Evolutionary conservation across 345 rosid species (phyloP), one percentile per base, ranked within the genome.

Genomic region (Brassica incana): DNA sequence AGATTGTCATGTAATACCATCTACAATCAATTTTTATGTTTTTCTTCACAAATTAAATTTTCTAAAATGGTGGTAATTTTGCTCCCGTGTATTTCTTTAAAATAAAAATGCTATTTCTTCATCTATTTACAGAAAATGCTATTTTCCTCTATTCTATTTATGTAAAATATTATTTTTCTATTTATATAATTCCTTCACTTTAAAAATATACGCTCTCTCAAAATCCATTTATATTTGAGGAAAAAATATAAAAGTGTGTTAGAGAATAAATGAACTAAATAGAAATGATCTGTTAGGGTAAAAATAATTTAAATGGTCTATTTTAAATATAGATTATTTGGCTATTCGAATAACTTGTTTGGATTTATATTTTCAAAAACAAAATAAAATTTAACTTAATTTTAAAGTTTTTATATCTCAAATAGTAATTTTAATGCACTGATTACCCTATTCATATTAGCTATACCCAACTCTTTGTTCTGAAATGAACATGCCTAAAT

Each of bases 401-500:
- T 12, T 11, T 45, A 12, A 40, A 10, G 12, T 10, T 40, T 8
- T 40, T 40, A 10, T 10, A 45, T 45, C 50, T 43, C 50, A 11
- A 43, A 11, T 12, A 45, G 15, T 12, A 12, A 12, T 48, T 48
- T 45, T 48, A 48, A 14, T 48, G 54, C 16, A 48, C 16, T 48
- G 54, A 48, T 45, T 45, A 40, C 48, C 48, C 48, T 9, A 10
- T 40, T 40, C 48, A 40, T 43, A 43, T 45, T 45, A 1, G 4
- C 52, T 12, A 45, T 45, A 45, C n/a, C n/a, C 52, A 4, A 45
- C 52, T 4, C 3, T 45, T 45, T 50, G 58, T 50, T 50, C 58
- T 50, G 58, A 58, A 73, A 74, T 20, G n/a, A 35, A 66, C 65
- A 74, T 16, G 15, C 5, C 5, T 10, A 80, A 36, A 81, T 48